phyloP scores from a whole-genome alignment of 768 basidiomycete genomes.

The Lentinula sp. region DNA sequence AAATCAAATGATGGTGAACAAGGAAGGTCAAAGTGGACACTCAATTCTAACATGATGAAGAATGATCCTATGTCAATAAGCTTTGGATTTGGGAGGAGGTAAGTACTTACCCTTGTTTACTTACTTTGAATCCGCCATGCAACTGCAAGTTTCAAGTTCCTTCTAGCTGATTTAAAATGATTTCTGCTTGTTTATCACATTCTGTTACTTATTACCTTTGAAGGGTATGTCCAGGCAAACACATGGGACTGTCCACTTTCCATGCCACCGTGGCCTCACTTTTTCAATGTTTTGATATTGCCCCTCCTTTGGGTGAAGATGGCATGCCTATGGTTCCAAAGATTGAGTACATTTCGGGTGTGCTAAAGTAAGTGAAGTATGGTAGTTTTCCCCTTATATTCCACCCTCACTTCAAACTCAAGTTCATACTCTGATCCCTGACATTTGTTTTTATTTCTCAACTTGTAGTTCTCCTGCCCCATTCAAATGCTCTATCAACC shows the following conservation, averaged over 20 bases:
- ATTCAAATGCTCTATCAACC: slow-evolving; percentile 22
- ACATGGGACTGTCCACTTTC: slow-evolving; percentile 20
- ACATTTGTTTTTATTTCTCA: background rate
- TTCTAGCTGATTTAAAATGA: no score
- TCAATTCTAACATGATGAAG: background rate
- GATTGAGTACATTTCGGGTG: slow-evolving; percentile 14
- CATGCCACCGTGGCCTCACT: slow-evolving; percentile 23
- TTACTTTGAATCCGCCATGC: no score
- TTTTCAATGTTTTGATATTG: slow-evolving; percentile 23
- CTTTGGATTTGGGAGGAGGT: background rate
- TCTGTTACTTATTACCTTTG: background rate
- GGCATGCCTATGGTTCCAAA: slow-evolving; percentile 21
- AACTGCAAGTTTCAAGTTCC: no score
- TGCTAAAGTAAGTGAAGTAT: background rate
- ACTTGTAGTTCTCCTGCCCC: slow-evolving; percentile 12
- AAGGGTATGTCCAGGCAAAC: slow-evolving; percentile 24
- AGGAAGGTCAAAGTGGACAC: background rate
- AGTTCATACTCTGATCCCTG: background rate
- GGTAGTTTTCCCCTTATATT: background rate
- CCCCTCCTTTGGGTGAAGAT: slow-evolving; percentile 16
- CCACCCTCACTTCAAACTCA: no score
- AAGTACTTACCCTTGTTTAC: background rate
- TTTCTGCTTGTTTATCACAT: no score
- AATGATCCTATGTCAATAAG: background rate
- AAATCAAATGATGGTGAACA: background rate